Percentiles rank a stretch among this genome's conserved stretches.
Conservation (phyloP, 2,329 filamentous ascomycete genomes). For the Alternaria ventricosa region DNA sequence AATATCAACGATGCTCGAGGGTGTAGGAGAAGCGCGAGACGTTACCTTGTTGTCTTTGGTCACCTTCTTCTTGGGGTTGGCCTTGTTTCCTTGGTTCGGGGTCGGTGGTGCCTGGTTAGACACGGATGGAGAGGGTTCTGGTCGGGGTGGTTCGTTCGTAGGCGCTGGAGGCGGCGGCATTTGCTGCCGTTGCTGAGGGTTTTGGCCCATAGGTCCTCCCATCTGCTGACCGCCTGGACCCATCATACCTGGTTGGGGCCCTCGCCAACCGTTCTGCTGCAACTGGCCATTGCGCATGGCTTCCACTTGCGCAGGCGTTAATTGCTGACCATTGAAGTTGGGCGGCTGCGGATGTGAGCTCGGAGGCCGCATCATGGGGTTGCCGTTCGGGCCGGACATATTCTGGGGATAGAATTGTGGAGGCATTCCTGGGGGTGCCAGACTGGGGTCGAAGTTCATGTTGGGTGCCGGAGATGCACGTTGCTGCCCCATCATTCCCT, state of each 20-base stretch:
- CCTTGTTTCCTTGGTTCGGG: slow-evolving; percentile 74
- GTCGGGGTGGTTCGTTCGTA: slow-evolving; percentile 49
- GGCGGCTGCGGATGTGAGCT: slow-evolving; percentile 56
- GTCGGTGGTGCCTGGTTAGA: slow-evolving; percentile 70
- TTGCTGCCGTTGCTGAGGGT: slow-evolving; percentile 73
- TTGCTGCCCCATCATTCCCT: slow-evolving; percentile 69
- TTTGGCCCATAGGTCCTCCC: slow-evolving; percentile 60
- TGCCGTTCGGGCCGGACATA: slow-evolving; percentile 34
- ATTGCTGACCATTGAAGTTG: slow-evolving; percentile 65
- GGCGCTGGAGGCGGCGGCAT: slow-evolving; percentile 59
- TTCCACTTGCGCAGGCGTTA: slow-evolving; percentile 65
- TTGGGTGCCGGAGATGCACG: slow-evolving; percentile 67
- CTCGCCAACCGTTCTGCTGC: slow-evolving; percentile 48
- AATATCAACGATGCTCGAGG: slow-evolving; percentile 43
- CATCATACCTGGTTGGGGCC: slow-evolving; percentile 60
- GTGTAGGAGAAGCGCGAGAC: slow-evolving; percentile 36
- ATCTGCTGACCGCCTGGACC: slow-evolving; percentile 61
- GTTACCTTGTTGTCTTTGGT: slow-evolving; percentile 74
- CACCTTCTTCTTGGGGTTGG: slow-evolving; percentile 77
- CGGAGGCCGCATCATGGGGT: slow-evolving; percentile 62
- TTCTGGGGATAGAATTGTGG: slow-evolving; percentile 45
- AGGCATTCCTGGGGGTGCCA: slow-evolving; percentile 57
- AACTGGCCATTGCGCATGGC: slow-evolving; percentile 48
- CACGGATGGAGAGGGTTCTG: slow-evolving; percentile 57
- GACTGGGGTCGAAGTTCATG: slow-evolving; percentile 56